Evolutionary conservation across 2,329 filamentous ascomycete species (phyloP).

Genomic region (Ceratocystis cacaofunesta): DNA sequence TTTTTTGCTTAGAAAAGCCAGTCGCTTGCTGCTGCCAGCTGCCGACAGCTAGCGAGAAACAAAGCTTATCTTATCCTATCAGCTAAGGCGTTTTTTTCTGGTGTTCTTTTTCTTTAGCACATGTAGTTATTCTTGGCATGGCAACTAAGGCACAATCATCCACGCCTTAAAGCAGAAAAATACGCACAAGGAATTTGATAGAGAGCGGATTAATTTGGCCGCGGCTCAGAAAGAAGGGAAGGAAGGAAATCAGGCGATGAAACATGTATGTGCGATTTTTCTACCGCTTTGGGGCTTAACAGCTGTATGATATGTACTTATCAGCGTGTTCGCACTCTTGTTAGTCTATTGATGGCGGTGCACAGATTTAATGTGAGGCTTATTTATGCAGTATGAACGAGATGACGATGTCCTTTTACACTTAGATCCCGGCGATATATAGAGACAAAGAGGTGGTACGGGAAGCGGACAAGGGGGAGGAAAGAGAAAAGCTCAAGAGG

Average conservation of each 20-base stretch:
- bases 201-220: not conserved
- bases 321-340: not conserved
- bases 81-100: too few relatives aligned
- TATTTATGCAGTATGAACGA: not conserved
- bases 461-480: not conserved
- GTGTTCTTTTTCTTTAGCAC: too few relatives aligned
- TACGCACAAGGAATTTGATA: not conserved
- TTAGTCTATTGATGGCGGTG: not conserved
- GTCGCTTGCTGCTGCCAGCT: too few relatives aligned
- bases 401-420: slow-evolving; percentile 1
- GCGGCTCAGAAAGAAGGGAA: not conserved
- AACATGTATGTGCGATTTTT: not conserved
- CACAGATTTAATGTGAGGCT: not conserved
- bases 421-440: not conserved
- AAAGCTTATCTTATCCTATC: too few relatives aligned
- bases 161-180: not conserved
- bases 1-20: too few relatives aligned
- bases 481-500: not conserved
- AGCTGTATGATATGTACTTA: not conserved
- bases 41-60: too few relatives aligned
- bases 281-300: not conserved
- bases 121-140: too few relatives aligned
- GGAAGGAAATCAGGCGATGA: not conserved
- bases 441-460: not conserved
- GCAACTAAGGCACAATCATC: not conserved